These are phyloP conservation scores for Xylaria acuta DNA, from an alignment of 495 filamentous ascomycete species.

Conservation along the genomic window DNA sequence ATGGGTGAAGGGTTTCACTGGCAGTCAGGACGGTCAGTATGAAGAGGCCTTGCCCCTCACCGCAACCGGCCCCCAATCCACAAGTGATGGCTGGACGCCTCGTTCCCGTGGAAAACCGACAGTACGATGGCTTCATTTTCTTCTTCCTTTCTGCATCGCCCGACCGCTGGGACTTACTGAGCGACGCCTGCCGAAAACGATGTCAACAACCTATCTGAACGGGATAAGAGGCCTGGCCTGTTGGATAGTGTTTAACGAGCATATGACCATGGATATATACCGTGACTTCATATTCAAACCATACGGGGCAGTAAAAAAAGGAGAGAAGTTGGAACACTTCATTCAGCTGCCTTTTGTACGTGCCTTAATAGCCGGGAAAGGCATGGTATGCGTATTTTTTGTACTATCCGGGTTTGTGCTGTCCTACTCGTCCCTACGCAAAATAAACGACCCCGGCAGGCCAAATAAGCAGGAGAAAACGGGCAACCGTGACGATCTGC, in stretches of 20 bases:
- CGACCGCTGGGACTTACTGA: constrained; percentile 18
- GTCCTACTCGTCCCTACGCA: constrained; percentile 21
- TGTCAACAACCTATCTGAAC: constrained; percentile 21
- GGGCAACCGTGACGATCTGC: constrained; percentile 13
- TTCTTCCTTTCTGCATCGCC: constrained; percentile 21
- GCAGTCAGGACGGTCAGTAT: constrained; percentile 18
- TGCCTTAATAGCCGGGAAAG: constrained; percentile 19
- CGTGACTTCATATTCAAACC: constrained; percentile 19
- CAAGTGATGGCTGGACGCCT: background rate
- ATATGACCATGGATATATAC: constrained; percentile 21
- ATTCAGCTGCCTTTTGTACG: constrained; percentile 16
- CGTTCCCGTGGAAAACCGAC: constrained; percentile 5
- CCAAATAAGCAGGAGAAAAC: constrained; percentile 16
- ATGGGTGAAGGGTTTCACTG: constrained; percentile 15
- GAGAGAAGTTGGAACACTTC: constrained; percentile 22
- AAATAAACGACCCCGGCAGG: constrained; percentile 13
- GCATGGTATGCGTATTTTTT: constrained; percentile 23
- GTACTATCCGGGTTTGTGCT: constrained; percentile 21
- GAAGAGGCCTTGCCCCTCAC: constrained; percentile 17
- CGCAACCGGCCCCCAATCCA: background rate
- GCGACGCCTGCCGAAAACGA: constrained; percentile 20
- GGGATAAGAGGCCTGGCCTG: constrained; percentile 23
- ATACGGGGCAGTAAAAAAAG: constrained; percentile 12
- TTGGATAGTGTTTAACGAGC: constrained; percentile 24
- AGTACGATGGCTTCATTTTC: constrained; percentile 13